Percentiles rank a stretch among this genome's conserved stretches.
Conservation (phyloP, 257 asterid genomes). For the Leptodermis oblonga region DNA sequence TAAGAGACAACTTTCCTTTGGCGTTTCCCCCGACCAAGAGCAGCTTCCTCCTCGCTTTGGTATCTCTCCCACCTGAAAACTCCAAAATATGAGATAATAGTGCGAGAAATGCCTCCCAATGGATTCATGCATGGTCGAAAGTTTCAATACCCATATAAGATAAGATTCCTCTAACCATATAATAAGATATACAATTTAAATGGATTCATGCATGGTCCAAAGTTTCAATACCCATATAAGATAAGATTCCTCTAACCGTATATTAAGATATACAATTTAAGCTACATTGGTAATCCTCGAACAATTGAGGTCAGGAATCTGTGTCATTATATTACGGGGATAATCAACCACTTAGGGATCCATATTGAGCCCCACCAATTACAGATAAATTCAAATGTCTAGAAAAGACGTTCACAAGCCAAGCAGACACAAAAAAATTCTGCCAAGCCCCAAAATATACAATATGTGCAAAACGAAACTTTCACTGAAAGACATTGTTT, state of each 20-base stretch:
- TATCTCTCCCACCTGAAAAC: constrained; percentile 79
- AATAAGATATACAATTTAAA: neutral
- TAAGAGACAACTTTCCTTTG: constrained; percentile 87
- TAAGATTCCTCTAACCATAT: too few relatives aligned
- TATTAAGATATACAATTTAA: neutral
- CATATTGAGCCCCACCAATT: neutral
- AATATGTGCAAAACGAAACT: neutral
- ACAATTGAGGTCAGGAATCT: too few relatives aligned
- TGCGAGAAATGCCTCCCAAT: constrained; percentile 1
- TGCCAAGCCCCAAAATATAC: neutral
- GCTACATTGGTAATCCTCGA: neutral
- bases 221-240: neutral
- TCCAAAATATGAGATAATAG: constrained; percentile 22
- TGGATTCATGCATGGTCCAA: constrained; percentile 1
- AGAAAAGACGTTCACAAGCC: neutral
- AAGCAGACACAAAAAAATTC: neutral
- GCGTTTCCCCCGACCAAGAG: constrained; percentile 99
- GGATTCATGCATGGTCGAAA: neutral
- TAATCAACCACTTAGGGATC: neutral
- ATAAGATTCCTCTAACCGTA: neutral
- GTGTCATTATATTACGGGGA: neutral
- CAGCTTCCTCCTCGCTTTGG: constrained; percentile 91
- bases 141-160: neutral
- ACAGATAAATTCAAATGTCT: neutral
- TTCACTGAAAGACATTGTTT: neutral